phyloP scores from a whole-genome alignment of 2,329 filamentous ascomycete species.

The Fusarium begoniae region DNA sequence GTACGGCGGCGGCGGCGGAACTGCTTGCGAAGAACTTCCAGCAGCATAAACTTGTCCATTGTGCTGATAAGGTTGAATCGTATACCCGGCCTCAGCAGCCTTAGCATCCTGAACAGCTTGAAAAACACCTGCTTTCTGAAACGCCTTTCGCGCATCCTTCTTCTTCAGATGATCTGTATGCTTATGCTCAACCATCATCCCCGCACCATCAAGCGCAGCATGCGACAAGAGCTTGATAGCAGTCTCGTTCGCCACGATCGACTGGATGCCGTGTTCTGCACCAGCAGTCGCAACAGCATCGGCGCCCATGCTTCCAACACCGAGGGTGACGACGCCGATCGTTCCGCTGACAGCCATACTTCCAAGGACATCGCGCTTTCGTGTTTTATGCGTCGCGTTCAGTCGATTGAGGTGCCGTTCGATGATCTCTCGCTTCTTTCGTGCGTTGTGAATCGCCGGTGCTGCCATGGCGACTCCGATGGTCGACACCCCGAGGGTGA shows the following conservation, averaged over 20 bases:
- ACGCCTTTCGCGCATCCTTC: slow-evolving; percentile 47
- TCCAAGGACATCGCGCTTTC: slow-evolving; percentile 53
- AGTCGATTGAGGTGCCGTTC: slow-evolving; percentile 49
- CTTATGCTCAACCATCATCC: slow-evolving; percentile 48
- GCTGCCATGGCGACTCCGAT: slow-evolving; percentile 52
- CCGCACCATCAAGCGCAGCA: slow-evolving; percentile 49
- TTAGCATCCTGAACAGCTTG: slow-evolving; percentile 44
- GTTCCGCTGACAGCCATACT: slow-evolving; percentile 52
- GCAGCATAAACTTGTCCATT: slow-evolving; percentile 5
- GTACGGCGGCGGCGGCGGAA: slow-evolving; percentile 21
- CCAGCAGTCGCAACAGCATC: slow-evolving; percentile 48
- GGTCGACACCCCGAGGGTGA: slow-evolving; percentile 51
- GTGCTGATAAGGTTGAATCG: slow-evolving; percentile 20
- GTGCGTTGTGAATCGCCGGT: slow-evolving; percentile 53
- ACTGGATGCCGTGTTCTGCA: slow-evolving; percentile 47
- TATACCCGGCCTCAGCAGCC: slow-evolving; percentile 39
- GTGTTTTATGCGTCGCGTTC: slow-evolving; percentile 48
- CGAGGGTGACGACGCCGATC: slow-evolving; percentile 49
- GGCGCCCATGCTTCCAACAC: slow-evolving; percentile 48
- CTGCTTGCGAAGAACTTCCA: slow-evolving; percentile 1
- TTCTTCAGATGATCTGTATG: slow-evolving; percentile 48
- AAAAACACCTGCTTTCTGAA: slow-evolving; percentile 47
- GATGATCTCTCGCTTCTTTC: slow-evolving; percentile 54
- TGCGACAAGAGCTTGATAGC: slow-evolving; percentile 49
- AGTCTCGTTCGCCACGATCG: slow-evolving; percentile 46